A percentile compares a stretch with the other conserved stretches of the same genome.
These are phyloP conservation scores for Neurospora sp. DNA, from an alignment of 495 filamentous ascomycete genomes.

Conservation along the genomic window DNA sequence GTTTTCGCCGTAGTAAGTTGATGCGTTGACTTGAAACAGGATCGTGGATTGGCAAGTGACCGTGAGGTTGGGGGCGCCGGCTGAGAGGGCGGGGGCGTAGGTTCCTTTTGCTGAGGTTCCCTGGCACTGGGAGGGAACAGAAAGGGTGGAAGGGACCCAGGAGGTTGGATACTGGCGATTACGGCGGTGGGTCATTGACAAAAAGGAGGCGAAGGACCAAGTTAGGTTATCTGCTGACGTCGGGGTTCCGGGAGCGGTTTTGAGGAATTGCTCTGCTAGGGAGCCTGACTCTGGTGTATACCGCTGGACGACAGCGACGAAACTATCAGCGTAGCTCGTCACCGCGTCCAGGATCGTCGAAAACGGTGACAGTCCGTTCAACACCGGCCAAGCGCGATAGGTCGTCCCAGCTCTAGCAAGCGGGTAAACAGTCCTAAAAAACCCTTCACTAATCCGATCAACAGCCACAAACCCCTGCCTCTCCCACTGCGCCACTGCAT, in stretches of 20 bases:
- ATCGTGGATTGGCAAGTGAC: constrained; percentile 44
- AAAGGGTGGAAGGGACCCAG: constrained; percentile 30
- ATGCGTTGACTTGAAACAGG: constrained; percentile 26
- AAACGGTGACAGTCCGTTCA: constrained; percentile 28
- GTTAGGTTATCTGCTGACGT: constrained; percentile 38
- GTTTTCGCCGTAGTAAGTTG: constrained; percentile 48
- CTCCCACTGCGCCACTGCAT: constrained; percentile 47
- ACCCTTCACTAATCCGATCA: constrained; percentile 1
- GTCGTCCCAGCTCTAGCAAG: constrained; percentile 31
- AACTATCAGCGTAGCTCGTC: constrained; percentile 36
- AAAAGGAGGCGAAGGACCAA: constrained; percentile 54
- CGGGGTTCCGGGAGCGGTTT: background rate
- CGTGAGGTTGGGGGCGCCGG: constrained; percentile 37
- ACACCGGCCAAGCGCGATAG: constrained; percentile 24
- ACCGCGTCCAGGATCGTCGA: constrained; percentile 34
- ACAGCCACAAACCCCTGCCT: constrained; percentile 38
- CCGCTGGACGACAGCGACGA: constrained; percentile 27
- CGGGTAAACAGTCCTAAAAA: constrained; percentile 40
- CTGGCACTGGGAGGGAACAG: constrained; percentile 41
- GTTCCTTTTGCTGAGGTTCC: constrained; percentile 41
- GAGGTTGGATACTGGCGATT: constrained; percentile 35
- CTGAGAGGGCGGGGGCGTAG: constrained; percentile 44
- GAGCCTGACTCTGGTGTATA: constrained; percentile 45
- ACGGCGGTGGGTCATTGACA: constrained; percentile 41
- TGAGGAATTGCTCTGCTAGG: constrained; percentile 50